Evolutionary conservation across 768 basidiomycete genomes (phyloP), one percentile per base, ranked within the genome.

Genomic region (Termitomyces sp.): DNA sequence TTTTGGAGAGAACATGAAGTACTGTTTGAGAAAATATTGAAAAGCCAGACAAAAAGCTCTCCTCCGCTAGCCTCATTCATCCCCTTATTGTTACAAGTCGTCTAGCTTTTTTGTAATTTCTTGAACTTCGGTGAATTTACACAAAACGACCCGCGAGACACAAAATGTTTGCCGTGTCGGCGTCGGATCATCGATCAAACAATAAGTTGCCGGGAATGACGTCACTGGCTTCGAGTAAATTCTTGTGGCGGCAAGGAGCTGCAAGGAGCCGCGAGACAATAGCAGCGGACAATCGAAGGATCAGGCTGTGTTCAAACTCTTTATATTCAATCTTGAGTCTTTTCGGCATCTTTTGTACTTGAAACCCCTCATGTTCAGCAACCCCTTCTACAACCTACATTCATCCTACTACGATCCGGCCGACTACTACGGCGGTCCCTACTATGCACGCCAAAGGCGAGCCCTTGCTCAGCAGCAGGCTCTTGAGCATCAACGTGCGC

Each of bases 381-480:
- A 66, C 48, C 67, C 67, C 50, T 67, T 61, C 52, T 66, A 64
- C 43, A 52, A 57, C 30, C 28, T 53, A 32, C 30, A 53, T 41
- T 62, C 60, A 19, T 64, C 63, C 12, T 63, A 65, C 53, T 58
- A 64, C 44, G 54, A 55, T 21, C 45, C 54, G 9, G 42, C 44
- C 30, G 54, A 55, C 43, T 47, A 47, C 37, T 47, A 46, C n/a
- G 25, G 44, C 21, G 3, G 19, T 30, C 54, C 52, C 21, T 35
- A 43, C 35, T 40, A 39, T 51, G 37, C 50, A 19, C 50, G 37
- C 17, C 54, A 39, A 28, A 35, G 45, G 12, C 44, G 27, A 12
- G 54, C 66, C 30, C 61, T 68, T 4, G 70, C 71, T 50, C 54
- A 64, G 35, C 61, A 51, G 14, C 57, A 63, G 19, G 55, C 55